These are phyloP conservation scores for Capsaspora owczarzaki DNA, from an alignment of 78 protist genomes.

Conservation along the genomic window DNA sequence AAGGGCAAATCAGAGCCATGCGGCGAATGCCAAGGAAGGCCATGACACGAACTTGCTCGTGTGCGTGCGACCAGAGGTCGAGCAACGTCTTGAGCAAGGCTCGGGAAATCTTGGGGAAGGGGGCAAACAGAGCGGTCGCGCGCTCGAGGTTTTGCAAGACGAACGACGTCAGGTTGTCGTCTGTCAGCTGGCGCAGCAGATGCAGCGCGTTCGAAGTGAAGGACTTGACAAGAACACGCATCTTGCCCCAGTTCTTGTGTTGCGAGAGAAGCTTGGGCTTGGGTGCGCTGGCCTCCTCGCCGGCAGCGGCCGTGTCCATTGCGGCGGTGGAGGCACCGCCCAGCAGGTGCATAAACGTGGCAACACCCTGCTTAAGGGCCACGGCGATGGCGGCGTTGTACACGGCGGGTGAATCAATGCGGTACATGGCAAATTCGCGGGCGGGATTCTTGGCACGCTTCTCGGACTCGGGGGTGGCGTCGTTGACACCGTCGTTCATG, in stretches of 20 bases:
- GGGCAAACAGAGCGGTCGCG: background rate
- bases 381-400: too few species aligned
- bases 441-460: too few species aligned
- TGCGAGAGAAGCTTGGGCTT: background rate
- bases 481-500: too few species aligned
- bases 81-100: conserved; percentile 20
- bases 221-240: background rate
- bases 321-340: too few species aligned
- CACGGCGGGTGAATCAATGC: too few species aligned
- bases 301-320: too few species aligned
- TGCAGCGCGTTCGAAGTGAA: background rate
- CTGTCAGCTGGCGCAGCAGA: background rate
- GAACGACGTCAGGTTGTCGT: background rate
- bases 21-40: conserved; percentile 47
- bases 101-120: background rate
- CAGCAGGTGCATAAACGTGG: too few species aligned
- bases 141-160: background rate
- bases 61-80: conserved; percentile 27
- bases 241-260: background rate
- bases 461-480: too few species aligned
- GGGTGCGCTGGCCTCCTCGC: too few species aligned
- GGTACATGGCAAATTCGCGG: too few species aligned
- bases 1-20: conserved; percentile 38
- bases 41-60: conserved; percentile 34
- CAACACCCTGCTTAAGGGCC: too few species aligned